Conservation (phyloP, 73 alveolate genomes). For the Uronychia setigera region DNA sequence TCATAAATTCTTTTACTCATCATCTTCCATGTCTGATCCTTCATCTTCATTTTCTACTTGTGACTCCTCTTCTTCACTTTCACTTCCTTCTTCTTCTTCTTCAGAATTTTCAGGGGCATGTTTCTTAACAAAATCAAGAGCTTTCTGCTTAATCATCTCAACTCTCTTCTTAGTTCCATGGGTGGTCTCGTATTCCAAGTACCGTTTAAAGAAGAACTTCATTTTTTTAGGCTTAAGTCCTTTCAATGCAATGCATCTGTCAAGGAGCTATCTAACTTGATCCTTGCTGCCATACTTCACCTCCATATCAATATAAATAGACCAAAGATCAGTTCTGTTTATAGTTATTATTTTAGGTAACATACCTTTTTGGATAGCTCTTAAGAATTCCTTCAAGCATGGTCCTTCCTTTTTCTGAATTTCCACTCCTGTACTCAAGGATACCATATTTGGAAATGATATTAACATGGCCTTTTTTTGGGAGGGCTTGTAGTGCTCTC, state of each 20-base stretch:
- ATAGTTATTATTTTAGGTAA: no score
- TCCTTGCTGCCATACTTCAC: slow-evolving; percentile 76
- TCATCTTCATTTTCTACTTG: slow-evolving; percentile 7
- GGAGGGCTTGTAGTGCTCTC: slow-evolving; percentile 83
- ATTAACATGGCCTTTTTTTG: slow-evolving; percentile 81
- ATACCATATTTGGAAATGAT: slow-evolving; percentile 83
- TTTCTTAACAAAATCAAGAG: slow-evolving; percentile 62
- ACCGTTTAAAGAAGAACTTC: slow-evolving; percentile 77
- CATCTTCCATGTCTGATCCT: background rate
- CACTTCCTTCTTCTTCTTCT: background rate
- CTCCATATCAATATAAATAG: slow-evolving; percentile 92
- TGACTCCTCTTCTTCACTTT: background rate
- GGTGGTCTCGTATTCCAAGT: slow-evolving; percentile 71
- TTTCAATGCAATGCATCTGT: slow-evolving; percentile 49
- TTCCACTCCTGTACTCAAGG: slow-evolving; percentile 77
- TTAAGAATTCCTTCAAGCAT: slow-evolving; percentile 90
- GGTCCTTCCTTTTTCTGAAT: slow-evolving; percentile 93
- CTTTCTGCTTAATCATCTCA: slow-evolving; percentile 72
- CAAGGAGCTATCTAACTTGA: slow-evolving; percentile 62
- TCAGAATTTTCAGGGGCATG: slow-evolving; percentile 4
- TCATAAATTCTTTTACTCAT: background rate
- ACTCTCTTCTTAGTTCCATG: slow-evolving; percentile 68
- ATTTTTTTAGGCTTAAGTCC: slow-evolving; percentile 63
- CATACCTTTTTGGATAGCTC: slow-evolving; percentile 88
- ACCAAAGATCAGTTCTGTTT: slow-evolving; percentile 96